Percentiles rank a stretch among this genome's conserved stretches.
phyloP scores from a whole-genome alignment of 2,329 filamentous ascomycete genomes.

The Fusarium buxicola region DNA sequence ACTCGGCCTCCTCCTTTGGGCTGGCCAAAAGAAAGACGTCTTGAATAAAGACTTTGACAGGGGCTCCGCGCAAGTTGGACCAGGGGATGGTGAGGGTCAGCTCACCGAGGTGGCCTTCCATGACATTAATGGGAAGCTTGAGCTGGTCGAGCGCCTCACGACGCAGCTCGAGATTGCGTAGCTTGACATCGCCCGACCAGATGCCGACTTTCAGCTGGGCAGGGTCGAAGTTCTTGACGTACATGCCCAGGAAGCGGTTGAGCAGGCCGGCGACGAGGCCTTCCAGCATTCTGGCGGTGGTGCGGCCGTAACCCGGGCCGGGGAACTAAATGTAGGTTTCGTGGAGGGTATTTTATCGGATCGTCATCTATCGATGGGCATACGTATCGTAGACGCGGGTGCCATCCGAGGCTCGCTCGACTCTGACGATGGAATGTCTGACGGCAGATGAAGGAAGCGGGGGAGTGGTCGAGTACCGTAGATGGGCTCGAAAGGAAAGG shows the following conservation, averaged over 20 bases:
- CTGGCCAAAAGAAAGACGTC: conserved; percentile 97
- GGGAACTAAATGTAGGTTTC: conserved; percentile 52
- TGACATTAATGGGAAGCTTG: conserved; percentile 94
- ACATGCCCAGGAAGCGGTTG: conserved; percentile 99
- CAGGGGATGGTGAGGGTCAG: conserved; percentile 95
- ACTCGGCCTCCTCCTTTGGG: conserved; percentile 94
- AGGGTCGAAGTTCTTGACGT: conserved; percentile 99
- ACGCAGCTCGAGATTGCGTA: conserved; percentile 90
- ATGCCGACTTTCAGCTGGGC: conserved; percentile 98
- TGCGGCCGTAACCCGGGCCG: conserved; percentile 79
- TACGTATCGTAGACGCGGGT: conserved; percentile 24
- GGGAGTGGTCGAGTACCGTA: conserved; percentile 15
- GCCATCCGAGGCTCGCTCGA: conserved; percentile 40
- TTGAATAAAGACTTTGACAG: conserved; percentile 94
- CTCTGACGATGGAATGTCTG: conserved; percentile 4
- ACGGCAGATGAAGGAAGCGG: conserved; percentile 18
- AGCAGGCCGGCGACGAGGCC: conserved; percentile 95
- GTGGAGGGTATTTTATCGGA: conserved; percentile 31
- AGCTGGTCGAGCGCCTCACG: conserved; percentile 97
- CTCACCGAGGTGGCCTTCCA: conserved; percentile 92
- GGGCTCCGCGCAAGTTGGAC: conserved; percentile 95
- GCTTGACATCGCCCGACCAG: conserved; percentile 98
- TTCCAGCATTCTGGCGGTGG: conserved; percentile 84
- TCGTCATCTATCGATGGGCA: conserved; percentile 40
- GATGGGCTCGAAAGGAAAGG: conserved; percentile 7